Conservation (phyloP, 768 basidiomycete genomes). For the Tylopilus sp. region DNA sequence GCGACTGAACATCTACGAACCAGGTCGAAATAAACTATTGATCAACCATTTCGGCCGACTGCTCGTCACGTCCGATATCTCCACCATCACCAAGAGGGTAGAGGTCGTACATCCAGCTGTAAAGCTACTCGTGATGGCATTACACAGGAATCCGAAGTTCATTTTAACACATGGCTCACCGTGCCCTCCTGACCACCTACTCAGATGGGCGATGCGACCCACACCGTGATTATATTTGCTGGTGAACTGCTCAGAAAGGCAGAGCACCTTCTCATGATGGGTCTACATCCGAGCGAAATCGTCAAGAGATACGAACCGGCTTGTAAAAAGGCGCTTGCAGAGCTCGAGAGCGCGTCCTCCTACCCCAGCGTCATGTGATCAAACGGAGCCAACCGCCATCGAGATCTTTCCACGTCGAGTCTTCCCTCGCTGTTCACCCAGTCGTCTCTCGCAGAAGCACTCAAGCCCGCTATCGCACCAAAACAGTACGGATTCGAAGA, state of each 20-base stretch:
- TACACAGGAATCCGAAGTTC: slow-evolving; percentile 93
- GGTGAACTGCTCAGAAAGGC: slow-evolving; percentile 94
- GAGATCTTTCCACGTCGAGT: slow-evolving; percentile 68
- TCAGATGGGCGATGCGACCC: slow-evolving; percentile 97
- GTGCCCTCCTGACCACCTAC: slow-evolving; percentile 3
- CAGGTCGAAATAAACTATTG: slow-evolving; percentile 94
- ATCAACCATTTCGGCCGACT: slow-evolving; percentile 96
- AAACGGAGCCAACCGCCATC: slow-evolving; percentile 12
- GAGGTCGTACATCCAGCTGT: slow-evolving; percentile 99
- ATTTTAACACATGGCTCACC: slow-evolving; percentile 19
- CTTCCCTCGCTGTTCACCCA: slow-evolving; percentile 71
- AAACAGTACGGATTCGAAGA: slow-evolving; percentile 98
- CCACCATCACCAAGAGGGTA: slow-evolving; percentile 96
- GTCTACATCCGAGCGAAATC: slow-evolving; percentile 94
- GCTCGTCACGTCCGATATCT: slow-evolving; percentile 98
- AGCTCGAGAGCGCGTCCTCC: slow-evolving; percentile 83
- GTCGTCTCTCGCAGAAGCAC: slow-evolving; percentile 65
- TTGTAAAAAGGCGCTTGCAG: slow-evolving; percentile 73
- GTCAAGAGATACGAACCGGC: slow-evolving; percentile 95
- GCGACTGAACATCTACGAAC: slow-evolving; percentile 5
- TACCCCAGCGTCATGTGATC: slow-evolving; percentile 29
- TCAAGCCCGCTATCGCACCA: slow-evolving; percentile 90
- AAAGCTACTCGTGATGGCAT: slow-evolving; percentile 98
- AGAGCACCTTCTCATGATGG: slow-evolving; percentile 91
- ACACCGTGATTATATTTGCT: slow-evolving; percentile 90